Percentiles rank a stretch among this genome's conserved stretches.
Conservation (phyloP, 2,329 filamentous ascomycete species). For the Grosmannia serpens region DNA sequence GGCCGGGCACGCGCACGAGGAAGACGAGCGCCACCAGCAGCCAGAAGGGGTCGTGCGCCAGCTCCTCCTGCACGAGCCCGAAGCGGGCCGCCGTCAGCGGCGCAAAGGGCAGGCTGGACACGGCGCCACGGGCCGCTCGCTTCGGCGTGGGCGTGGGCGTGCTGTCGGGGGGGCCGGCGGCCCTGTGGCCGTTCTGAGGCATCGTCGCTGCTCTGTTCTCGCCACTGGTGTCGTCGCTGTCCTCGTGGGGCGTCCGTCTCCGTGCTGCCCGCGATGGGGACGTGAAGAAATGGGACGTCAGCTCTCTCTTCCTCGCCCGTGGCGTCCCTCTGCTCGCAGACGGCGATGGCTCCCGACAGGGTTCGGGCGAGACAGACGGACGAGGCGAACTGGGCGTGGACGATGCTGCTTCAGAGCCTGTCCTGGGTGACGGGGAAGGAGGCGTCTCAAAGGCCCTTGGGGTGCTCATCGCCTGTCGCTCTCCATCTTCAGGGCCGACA, state of each 20-base stretch:
- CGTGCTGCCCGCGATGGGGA: neutral
- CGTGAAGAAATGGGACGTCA: neutral
- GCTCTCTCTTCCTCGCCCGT: neutral
- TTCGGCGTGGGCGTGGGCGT: constrained; percentile 11
- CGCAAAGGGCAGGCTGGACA: constrained; percentile 54
- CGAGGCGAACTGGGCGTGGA: neutral
- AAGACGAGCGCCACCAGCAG: constrained; percentile 76
- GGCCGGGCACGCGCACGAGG: constrained; percentile 69
- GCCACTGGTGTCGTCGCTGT: too few species aligned
- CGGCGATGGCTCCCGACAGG: neutral
- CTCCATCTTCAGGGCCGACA: neutral
- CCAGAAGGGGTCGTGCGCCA: constrained; percentile 64
- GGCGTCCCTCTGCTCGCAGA: too few species aligned
- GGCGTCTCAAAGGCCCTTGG: neutral
- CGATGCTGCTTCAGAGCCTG: neutral
- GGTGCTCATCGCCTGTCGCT: neutral
- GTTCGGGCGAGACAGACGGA: neutral
- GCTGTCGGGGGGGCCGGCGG: too few species aligned
- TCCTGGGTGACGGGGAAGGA: neutral
- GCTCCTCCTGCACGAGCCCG: constrained; percentile 73
- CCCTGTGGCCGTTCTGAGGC: too few species aligned
- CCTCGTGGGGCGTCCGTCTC: neutral
- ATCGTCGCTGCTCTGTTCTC: too few species aligned
- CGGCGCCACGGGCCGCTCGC: constrained; percentile 27
- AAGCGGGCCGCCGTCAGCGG: constrained; percentile 52